Percentiles rank a stretch among this genome's conserved stretches.
These are phyloP conservation scores for Trichoderma sp. DNA, from an alignment of 2,329 filamentous ascomycete species.

Conservation along the genomic window DNA sequence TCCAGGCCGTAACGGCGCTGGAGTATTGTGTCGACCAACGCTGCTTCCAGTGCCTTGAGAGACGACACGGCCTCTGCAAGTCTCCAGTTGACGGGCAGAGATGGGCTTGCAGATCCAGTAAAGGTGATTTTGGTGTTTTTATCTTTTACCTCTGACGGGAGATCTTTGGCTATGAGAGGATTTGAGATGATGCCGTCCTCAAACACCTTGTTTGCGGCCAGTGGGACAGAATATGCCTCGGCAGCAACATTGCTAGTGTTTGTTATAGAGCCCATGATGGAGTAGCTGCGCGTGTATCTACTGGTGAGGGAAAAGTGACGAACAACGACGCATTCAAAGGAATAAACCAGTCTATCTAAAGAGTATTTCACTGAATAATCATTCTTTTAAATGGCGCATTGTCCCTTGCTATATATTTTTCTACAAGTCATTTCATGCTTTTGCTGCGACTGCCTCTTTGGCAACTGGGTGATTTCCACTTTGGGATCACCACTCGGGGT, in stretches of 20 bases:
- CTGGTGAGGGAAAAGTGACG: neutral
- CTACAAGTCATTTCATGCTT: neutral
- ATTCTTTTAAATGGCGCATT: no score
- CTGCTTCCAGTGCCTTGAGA: slow-evolving; percentile 52
- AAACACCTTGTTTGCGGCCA: slow-evolving; percentile 9
- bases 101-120: slow-evolving; percentile 25
- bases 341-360: neutral
- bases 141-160: neutral
- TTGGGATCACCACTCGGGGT: neutral
- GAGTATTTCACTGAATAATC: neutral
- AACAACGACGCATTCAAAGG: neutral
- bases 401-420: neutral
- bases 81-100: slow-evolving; percentile 56
- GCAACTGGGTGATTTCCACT: neutral
- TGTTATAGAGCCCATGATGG: neutral
- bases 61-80: slow-evolving; percentile 56
- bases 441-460: neutral
- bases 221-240: slow-evolving; percentile 8
- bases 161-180: slow-evolving; percentile 15
- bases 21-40: slow-evolving; percentile 47
- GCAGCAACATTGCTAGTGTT: neutral
- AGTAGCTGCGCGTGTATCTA: neutral
- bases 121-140: slow-evolving; percentile 2
- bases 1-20: slow-evolving; percentile 47
- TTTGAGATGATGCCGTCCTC: slow-evolving; percentile 1